A percentile compares a stretch with the other conserved stretches of the same genome.
Conservation (phyloP, 495 filamentous ascomycete genomes). For the Podospora australis region DNA sequence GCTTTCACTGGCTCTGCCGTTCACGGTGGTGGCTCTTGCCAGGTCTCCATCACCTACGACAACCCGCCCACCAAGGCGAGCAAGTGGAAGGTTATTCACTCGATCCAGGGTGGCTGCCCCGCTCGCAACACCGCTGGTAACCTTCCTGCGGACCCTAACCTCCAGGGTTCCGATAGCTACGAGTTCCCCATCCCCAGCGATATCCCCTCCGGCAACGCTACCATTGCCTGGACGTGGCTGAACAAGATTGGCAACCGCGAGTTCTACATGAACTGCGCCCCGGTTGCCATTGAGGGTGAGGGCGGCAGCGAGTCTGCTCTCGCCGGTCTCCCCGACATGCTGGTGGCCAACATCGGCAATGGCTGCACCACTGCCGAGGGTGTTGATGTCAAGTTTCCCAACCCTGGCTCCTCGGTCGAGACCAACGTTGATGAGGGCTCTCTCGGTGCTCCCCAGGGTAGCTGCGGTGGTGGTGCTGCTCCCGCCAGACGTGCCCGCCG, state of each 20-base stretch:
- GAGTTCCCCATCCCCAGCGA: slow-evolving; percentile 52
- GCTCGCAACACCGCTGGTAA: slow-evolving; percentile 41
- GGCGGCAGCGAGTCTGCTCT: slow-evolving; percentile 44
- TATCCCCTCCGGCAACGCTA: slow-evolving; percentile 54
- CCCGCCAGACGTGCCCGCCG: slow-evolving; percentile 9
- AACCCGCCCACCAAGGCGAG: slow-evolving; percentile 48
- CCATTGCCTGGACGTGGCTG: slow-evolving; percentile 84
- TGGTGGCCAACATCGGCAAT: slow-evolving; percentile 65
- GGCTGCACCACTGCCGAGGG: slow-evolving; percentile 47
- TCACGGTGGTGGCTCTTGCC: slow-evolving; percentile 84
- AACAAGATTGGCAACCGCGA: slow-evolving; percentile 85
- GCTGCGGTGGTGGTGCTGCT: slow-evolving; percentile 12
- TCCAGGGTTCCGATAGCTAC: slow-evolving; percentile 35
- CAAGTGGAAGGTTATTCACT: slow-evolving; percentile 72
- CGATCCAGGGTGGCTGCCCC: slow-evolving; percentile 76
- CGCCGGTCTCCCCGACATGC: slow-evolving; percentile 67
- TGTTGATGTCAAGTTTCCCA: slow-evolving; percentile 45
- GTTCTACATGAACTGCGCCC: slow-evolving; percentile 94
- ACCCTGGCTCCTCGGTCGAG: slow-evolving; percentile 51
- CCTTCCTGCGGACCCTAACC: slow-evolving; percentile 19
- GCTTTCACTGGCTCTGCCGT: slow-evolving; percentile 56
- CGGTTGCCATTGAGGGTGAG: slow-evolving; percentile 55
- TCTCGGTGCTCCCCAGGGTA: slow-evolving; percentile 10
- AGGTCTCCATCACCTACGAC: slow-evolving; percentile 77
- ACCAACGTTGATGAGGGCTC: slow-evolving; percentile 27